Evolutionary conservation across 2,329 filamentous ascomycete species (phyloP).

Genomic region (Claviceps sp.): DNA sequence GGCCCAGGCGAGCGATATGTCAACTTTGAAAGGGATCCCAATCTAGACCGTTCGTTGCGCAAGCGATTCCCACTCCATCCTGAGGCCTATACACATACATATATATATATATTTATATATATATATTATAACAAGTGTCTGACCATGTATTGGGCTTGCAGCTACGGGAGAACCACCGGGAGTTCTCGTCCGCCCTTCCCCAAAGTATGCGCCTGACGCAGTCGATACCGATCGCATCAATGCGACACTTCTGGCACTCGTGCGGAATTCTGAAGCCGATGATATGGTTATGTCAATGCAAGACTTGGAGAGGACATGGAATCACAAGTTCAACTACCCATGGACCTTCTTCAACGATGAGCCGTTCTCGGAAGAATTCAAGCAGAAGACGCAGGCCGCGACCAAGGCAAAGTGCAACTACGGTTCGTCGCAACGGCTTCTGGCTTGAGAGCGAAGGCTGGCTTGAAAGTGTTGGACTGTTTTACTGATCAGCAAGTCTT

Average conservation of each 20-base stretch:
- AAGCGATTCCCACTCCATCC: background rate
- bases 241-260: slow-evolving; percentile 80
- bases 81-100: background rate
- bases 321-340: slow-evolving; percentile 97
- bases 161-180: slow-evolving; percentile 76
- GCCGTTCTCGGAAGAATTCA: slow-evolving; percentile 89
- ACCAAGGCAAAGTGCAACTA: slow-evolving; percentile 85
- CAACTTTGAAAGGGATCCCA: slow-evolving; percentile 66
- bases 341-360: slow-evolving; percentile 99
- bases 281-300: slow-evolving; percentile 79
- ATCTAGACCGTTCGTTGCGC: slow-evolving; percentile 60
- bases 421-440: slow-evolving; percentile 37
- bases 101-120: background rate
- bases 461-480: background rate
- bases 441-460: background rate
- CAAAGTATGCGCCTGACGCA: slow-evolving; percentile 67
- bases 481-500: background rate
- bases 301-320: slow-evolving; percentile 91
- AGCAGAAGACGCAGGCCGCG: slow-evolving; percentile 59
- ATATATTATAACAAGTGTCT: slow-evolving; percentile 5
- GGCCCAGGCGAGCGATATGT: slow-evolving; percentile 28
- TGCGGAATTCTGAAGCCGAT: slow-evolving; percentile 78
- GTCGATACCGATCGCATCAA: slow-evolving; percentile 73
- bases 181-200: slow-evolving; percentile 55
- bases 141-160: slow-evolving; percentile 22